Percentiles rank a stretch among this genome's conserved stretches.
Conservation (phyloP, 2,329 filamentous ascomycete species). For the Hypocreales sp. region DNA sequence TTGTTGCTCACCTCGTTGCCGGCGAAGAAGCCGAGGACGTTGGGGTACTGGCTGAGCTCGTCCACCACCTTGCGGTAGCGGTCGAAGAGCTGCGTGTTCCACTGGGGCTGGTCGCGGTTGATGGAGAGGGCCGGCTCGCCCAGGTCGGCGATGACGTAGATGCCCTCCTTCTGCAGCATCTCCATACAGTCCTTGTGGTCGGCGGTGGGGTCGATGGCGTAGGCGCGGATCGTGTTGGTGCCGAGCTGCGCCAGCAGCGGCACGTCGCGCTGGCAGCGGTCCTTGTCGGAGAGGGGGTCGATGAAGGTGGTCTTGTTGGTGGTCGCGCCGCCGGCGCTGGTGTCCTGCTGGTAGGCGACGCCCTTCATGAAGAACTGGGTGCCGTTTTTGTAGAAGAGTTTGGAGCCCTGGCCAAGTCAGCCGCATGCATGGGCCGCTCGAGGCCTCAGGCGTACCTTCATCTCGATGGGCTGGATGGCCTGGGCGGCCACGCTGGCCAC, state of each 20-base stretch:
- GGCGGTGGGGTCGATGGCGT: slow-evolving; percentile 68
- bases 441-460: too few relatives aligned
- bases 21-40: slow-evolving; percentile 94
- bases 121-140: slow-evolving; percentile 72
- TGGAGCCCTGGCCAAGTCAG: slow-evolving; percentile 40
- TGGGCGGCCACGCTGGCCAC: slow-evolving; percentile 24
- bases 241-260: slow-evolving; percentile 62
- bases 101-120: slow-evolving; percentile 62
- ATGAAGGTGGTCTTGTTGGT: slow-evolving; percentile 41
- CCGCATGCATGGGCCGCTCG: too few relatives aligned
- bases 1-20: slow-evolving; percentile 95
- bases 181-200: slow-evolving; percentile 80
- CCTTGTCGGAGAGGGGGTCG: slow-evolving; percentile 66
- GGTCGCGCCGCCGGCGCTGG: slow-evolving; percentile 36
- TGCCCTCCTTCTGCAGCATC: slow-evolving; percentile 66
- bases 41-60: slow-evolving; percentile 65
- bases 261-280: slow-evolving; percentile 69
- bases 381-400: slow-evolving; percentile 76
- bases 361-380: slow-evolving; percentile 69
- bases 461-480: slow-evolving; percentile 42
- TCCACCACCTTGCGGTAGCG: slow-evolving; percentile 82
- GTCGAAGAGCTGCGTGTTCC: slow-evolving; percentile 62
- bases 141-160: slow-evolving; percentile 90
- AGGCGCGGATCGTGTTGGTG: slow-evolving; percentile 91
- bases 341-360: slow-evolving; percentile 86